These are phyloP conservation scores for Tuctoria greenei DNA, from an alignment of 176 grass and related monocot species.

Conservation along the genomic window DNA sequence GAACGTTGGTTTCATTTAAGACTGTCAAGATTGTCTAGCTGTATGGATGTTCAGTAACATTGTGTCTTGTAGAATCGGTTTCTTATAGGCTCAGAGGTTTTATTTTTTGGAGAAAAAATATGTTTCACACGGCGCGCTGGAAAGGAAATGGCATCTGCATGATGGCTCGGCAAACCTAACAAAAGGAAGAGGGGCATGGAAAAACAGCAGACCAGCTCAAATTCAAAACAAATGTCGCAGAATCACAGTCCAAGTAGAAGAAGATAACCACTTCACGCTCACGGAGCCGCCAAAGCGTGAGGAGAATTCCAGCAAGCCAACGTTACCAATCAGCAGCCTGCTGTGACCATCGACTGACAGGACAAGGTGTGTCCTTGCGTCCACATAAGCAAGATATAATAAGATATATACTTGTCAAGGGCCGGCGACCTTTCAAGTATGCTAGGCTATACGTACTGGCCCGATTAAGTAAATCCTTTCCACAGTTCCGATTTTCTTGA, in stretches of 20 bases:
- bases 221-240: constrained; percentile 2
- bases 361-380: constrained; percentile 33
- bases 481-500: background rate
- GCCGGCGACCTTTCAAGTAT: constrained; percentile 23
- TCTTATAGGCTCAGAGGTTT: no score
- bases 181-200: constrained; percentile 10
- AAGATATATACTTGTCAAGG: constrained; percentile 35
- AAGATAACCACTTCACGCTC: constrained; percentile 29
- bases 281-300: constrained; percentile 22
- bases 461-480: background rate
- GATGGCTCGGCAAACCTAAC: background rate
- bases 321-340: constrained; percentile 23
- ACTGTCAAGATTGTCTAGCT: background rate
- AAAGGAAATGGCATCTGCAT: background rate
- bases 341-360: constrained; percentile 39
- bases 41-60: background rate
- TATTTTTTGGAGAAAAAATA: background rate
- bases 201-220: constrained; percentile 7
- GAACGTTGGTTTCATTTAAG: background rate
- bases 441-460: constrained; percentile 4
- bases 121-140: no score
- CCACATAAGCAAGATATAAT: constrained; percentile 47
- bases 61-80: background rate
- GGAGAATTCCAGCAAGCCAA: constrained; percentile 30
- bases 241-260: constrained; percentile 21